phyloP scores from a whole-genome alignment of 345 rosid genomes.

The Lumnitzera littorea region DNA sequence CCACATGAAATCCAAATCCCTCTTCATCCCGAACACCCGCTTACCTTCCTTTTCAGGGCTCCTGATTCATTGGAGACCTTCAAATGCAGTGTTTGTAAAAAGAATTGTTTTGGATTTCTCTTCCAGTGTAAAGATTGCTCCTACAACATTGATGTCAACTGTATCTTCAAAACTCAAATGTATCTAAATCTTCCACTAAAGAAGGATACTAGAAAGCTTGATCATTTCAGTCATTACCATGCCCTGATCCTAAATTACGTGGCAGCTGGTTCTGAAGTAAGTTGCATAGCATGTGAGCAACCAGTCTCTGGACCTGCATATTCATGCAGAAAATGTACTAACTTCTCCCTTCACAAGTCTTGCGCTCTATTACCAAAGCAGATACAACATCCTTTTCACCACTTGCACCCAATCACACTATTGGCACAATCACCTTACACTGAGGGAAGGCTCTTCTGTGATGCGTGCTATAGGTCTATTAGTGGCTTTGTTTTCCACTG shows the following conservation, averaged over 20 bases:
- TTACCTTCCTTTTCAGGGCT: constrained; percentile 3
- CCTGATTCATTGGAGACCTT: background rate
- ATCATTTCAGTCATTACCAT: constrained; percentile 9
- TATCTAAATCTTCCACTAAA: background rate
- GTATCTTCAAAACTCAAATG: constrained; percentile 1
- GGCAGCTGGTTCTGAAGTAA: background rate
- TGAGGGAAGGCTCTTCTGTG: background rate
- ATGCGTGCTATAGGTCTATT: constrained; percentile 4
- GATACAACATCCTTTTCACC: constrained; percentile 12
- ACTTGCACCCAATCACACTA: background rate
- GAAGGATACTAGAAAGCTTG: constrained; percentile 3
- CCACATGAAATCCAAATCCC: constrained; percentile 11
- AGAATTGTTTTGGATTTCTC: constrained; percentile 1
- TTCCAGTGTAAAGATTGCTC: constrained; percentile 15
- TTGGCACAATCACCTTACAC: background rate
- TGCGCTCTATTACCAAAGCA: constrained; percentile 1
- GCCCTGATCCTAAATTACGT: background rate
- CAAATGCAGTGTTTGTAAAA: constrained; percentile 11
- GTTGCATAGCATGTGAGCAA: background rate
- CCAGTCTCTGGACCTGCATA: constrained; percentile 4
- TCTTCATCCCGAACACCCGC: constrained; percentile 22
- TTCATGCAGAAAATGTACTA: constrained; percentile 6
- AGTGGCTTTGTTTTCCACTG: background rate
- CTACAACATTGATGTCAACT: constrained; percentile 11
- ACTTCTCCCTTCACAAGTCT: constrained; percentile 9